Conservation (phyloP, 495 filamentous ascomycete genomes). For the Penicillium verhagenii region DNA sequence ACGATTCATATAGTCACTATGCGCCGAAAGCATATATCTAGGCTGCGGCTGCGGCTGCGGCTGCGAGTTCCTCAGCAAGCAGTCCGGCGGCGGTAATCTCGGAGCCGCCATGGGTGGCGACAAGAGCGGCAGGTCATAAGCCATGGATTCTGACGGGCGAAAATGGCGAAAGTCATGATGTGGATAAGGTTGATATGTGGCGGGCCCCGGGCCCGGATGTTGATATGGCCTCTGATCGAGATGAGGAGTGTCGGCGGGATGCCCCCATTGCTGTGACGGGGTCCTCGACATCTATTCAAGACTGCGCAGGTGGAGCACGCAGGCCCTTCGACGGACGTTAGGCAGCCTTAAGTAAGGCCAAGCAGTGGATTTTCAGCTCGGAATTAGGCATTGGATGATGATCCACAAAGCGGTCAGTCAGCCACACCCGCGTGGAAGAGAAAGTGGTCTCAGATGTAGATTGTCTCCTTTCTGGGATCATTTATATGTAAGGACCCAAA, state of each 20-base stretch:
- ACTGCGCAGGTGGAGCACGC: slow-evolving; percentile 6
- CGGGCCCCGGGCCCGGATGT: slow-evolving; percentile 7
- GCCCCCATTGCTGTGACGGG: slow-evolving; percentile 24
- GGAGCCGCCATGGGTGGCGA: slow-evolving; percentile 14
- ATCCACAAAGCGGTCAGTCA: slow-evolving; percentile 19
- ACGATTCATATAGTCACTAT: slow-evolving; percentile 19
- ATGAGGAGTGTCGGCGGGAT: slow-evolving; percentile 18
- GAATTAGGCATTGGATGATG: slow-evolving; percentile 18
- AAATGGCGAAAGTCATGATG: slow-evolving; percentile 25
- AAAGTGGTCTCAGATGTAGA: slow-evolving; percentile 14
- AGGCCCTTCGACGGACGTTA: slow-evolving; percentile 15
- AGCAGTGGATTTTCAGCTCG: slow-evolving; percentile 1
- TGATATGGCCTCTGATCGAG: slow-evolving; percentile 11
- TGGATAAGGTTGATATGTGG: slow-evolving; percentile 17
- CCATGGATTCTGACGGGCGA: slow-evolving; percentile 10
- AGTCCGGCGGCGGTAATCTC: slow-evolving; percentile 18
- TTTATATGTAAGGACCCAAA: slow-evolving; percentile 4
- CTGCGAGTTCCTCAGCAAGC: slow-evolving; percentile 20
- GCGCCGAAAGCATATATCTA: slow-evolving; percentile 27
- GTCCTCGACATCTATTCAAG: slow-evolving; percentile 27
- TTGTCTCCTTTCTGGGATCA: slow-evolving; percentile 1
- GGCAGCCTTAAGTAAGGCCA: slow-evolving; percentile 9
- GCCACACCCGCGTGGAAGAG: slow-evolving; percentile 16
- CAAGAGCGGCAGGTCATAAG: slow-evolving; percentile 19
- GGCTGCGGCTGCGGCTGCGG: too few species aligned